A percentile compares a stretch with the other conserved stretches of the same genome.
Evolutionary conservation across 2,329 filamentous ascomycete species (phyloP).

Genomic region (Aspergillus ibericus): DNA sequence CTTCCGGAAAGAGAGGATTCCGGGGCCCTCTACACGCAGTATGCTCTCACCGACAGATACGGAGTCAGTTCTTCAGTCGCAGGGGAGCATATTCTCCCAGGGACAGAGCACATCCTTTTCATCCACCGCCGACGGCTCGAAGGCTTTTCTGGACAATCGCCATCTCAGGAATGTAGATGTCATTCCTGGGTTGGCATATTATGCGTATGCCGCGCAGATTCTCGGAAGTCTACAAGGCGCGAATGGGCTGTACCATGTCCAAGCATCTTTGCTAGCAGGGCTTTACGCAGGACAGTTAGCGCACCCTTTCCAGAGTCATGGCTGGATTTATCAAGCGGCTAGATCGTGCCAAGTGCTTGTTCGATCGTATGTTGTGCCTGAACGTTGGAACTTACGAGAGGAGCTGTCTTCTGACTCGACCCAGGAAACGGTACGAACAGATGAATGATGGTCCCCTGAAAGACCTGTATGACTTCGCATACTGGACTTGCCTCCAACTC

Average conservation of each 20-base stretch:
- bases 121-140: conserved; percentile 15
- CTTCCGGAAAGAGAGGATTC: conserved; percentile 31
- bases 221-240: conserved; percentile 77
- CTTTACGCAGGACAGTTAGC: conserved; percentile 88
- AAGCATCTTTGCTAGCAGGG: conserved; percentile 79
- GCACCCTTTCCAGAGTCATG: conserved; percentile 81
- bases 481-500: conserved; percentile 91
- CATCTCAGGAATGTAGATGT: conserved; percentile 70
- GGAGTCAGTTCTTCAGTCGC: conserved; percentile 22
- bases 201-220: conserved; percentile 81
- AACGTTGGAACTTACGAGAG: neutral
- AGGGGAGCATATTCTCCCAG: conserved; percentile 23
- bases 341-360: conserved; percentile 69
- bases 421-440: conserved; percentile 35
- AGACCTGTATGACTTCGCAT: conserved; percentile 72
- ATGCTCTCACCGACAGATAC: conserved; percentile 31
- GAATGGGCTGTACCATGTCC: conserved; percentile 78
- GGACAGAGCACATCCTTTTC: conserved; percentile 19
- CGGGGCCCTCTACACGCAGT: conserved; percentile 23
- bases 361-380: conserved; percentile 55
- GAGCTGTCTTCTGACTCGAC: conserved; percentile 7
- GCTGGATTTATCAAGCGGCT: conserved; percentile 64
- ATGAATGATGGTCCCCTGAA: conserved; percentile 38
- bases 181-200: conserved; percentile 88
- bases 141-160: conserved; percentile 19